phyloP scores from a whole-genome alignment of 371 early-diverging fungal species.

The Cokeromyces recurvatus region DNA sequence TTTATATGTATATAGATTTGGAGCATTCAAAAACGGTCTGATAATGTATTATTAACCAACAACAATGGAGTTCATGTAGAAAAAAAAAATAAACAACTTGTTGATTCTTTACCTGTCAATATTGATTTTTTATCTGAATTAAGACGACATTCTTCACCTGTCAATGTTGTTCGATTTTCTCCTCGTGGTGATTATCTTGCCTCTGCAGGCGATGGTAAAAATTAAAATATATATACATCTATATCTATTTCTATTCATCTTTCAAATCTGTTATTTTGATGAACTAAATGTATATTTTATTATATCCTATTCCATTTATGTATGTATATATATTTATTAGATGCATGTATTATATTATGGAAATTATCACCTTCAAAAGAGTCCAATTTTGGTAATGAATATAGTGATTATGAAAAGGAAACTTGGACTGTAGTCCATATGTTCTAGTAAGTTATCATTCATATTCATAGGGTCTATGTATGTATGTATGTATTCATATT shows the following conservation, averaged over 20 bases:
- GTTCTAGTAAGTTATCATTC: conserved; percentile 43
- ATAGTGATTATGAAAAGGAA: conserved; percentile 39
- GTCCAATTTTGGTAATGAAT: conserved; percentile 26
- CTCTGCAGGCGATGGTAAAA: conserved; percentile 87
- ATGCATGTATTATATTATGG: conserved; percentile 88
- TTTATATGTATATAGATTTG: conserved; percentile 55
- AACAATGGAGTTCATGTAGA: no score
- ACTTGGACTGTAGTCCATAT: conserved; percentile 56
- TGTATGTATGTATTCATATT: neutral
- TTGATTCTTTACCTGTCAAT: conserved; percentile 44
- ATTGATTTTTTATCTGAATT: conserved; percentile 84
- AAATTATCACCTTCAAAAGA: conserved; percentile 42
- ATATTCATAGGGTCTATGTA: no score
- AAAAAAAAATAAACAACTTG: conserved; percentile 13
- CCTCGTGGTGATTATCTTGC: conserved; percentile 77
- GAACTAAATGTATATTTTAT: no score
- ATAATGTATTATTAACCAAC: no score
- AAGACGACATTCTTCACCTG: conserved; percentile 81
- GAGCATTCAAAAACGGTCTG: conserved; percentile 40
- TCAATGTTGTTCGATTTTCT: conserved; percentile 93
- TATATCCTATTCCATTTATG: no score
- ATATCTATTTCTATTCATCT: no score
- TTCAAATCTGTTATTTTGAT: no score
- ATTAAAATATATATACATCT: no score
- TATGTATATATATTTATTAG: no score